Conservation (phyloP, 2,329 filamentous ascomycete genomes). For the Penicillium fuscoglaucum region DNA sequence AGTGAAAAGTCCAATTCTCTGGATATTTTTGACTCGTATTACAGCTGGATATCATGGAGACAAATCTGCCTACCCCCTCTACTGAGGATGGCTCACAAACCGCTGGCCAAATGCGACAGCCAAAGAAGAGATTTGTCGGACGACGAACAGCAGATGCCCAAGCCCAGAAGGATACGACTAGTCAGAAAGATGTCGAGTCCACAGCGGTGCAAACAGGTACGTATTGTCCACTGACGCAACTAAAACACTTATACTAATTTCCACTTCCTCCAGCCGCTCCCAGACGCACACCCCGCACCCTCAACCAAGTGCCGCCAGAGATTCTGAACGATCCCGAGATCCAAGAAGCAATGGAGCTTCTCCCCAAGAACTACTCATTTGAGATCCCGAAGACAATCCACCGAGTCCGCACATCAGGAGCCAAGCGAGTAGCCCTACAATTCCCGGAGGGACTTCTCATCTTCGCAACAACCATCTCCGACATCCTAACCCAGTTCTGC, state of each 20-base stretch:
- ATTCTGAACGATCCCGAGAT: conserved; percentile 84
- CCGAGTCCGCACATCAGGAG: conserved; percentile 75
- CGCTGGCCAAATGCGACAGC: conserved; percentile 57
- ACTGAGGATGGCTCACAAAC: conserved; percentile 2
- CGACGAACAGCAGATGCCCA: conserved; percentile 64
- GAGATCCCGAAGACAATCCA: conserved; percentile 99
- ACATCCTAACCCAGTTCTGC: conserved; percentile 93
- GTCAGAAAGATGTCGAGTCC: conserved; percentile 62
- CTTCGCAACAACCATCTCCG: conserved; percentile 96
- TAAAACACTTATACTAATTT: conserved; percentile 3
- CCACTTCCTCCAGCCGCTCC: conserved; percentile 59
- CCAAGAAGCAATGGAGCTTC: conserved; percentile 79
- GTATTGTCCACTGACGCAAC: conserved; percentile 1
- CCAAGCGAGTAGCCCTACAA: conserved; percentile 87
- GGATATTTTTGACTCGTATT: not conserved
- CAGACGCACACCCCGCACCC: conserved; percentile 70
- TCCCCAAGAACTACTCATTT: conserved; percentile 96
- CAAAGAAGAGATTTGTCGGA: conserved; percentile 90
- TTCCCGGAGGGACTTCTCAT: conserved; percentile 94
- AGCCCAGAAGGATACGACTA: conserved; percentile 58
- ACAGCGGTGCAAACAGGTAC: conserved; percentile 51
- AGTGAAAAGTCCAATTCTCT: not conserved
- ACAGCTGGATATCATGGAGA: not conserved
- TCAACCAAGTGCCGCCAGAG: conserved; percentile 86
- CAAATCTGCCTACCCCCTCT: not conserved